Base-by-base conservation (phyloP, 306 rosid species). In the Cucurbita pepo region DNA sequence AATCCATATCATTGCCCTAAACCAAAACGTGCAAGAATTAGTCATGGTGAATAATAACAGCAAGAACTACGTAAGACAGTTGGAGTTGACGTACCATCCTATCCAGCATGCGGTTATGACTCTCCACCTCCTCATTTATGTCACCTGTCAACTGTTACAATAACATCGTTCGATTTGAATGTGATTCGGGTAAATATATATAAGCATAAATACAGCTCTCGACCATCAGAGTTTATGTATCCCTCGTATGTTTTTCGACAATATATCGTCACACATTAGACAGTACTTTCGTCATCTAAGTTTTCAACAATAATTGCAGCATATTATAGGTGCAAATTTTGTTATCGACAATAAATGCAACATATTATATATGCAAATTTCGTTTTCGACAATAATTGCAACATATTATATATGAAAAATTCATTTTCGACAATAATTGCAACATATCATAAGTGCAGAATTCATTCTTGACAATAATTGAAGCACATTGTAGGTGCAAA, bases 1-100 rank as follows among this genome's bases (percentile, higher is more conserved):
- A 58, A 83, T 93, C 98, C 96, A 93, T 93, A 88, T 87, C 96
- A 69, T 87, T 87, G 59, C 98, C 96, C 98, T 93, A 48, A 22
- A 43, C 45, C 45, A 81, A 47, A 57, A 36, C 40, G 64, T 60
- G 74, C 41, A 54, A 74, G 36, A 45, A 6, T 36, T 54, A 50
- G 34, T 54, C 44, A 21, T 36, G 10, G 56, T 25, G 16, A 50
- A 22, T 56, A 50, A 57, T 54, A 37, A 48, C 73, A 22, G 8
- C 64, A n/a, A n/a, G 10, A 36, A 50, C 48, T 15, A 40, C 8
- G 11, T 7, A 22, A 65, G 30, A 78, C 69, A n/a, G 30, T 19
- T 45, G 52, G n/a, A 45, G 79, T 70, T 77, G 66, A 79, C 85
- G 77, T 63, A 90, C 98, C 98, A 93, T 93, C 30, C 74, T 81